Percentiles rank a stretch among this genome's conserved stretches.
These are phyloP conservation scores for Penicillium corylophilum DNA, from an alignment of 2,329 filamentous ascomycete genomes.

Conservation along the genomic window DNA sequence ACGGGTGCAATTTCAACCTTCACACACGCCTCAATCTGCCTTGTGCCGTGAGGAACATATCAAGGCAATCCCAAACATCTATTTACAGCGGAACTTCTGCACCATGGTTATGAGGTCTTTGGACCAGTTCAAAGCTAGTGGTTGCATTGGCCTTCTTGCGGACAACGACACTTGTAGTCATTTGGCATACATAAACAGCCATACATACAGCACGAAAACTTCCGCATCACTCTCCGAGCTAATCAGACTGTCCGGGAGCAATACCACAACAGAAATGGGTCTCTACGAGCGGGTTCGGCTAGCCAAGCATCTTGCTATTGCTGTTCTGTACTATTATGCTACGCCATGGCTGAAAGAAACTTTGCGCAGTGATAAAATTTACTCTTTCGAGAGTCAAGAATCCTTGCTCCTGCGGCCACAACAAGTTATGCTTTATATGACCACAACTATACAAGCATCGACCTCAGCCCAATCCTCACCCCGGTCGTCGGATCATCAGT, in stretches of 20 bases:
- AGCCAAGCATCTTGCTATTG: conserved; percentile 8
- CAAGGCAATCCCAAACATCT: conserved; percentile 2
- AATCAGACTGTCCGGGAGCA: not conserved
- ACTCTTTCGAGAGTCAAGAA: not conserved
- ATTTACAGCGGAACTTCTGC: conserved; percentile 6
- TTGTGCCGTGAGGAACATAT: not conserved
- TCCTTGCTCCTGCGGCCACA: not conserved
- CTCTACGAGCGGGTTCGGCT: conserved; percentile 5
- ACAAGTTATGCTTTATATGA: not conserved
- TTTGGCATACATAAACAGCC: conserved; percentile 5
- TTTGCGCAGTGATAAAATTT: conserved; percentile 7
- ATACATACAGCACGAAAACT: not conserved
- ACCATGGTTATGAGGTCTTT: conserved; percentile 3
- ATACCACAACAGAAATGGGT: conserved; percentile 1
- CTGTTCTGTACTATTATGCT: conserved; percentile 10
- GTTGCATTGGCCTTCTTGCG: conserved; percentile 7
- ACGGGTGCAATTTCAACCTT: conserved; percentile 1
- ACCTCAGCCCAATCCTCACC: not conserved
- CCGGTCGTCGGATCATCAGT: not conserved
- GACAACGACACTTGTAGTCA: conserved; percentile 6
- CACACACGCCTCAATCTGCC: not conserved
- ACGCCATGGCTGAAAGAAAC: conserved; percentile 7
- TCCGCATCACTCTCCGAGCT: conserved; percentile 3
- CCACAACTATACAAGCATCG: not conserved
- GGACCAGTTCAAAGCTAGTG: not conserved